Evolutionary conservation across 2,329 filamentous ascomycete species (phyloP).

Genomic region (Penicillium sp.): DNA sequence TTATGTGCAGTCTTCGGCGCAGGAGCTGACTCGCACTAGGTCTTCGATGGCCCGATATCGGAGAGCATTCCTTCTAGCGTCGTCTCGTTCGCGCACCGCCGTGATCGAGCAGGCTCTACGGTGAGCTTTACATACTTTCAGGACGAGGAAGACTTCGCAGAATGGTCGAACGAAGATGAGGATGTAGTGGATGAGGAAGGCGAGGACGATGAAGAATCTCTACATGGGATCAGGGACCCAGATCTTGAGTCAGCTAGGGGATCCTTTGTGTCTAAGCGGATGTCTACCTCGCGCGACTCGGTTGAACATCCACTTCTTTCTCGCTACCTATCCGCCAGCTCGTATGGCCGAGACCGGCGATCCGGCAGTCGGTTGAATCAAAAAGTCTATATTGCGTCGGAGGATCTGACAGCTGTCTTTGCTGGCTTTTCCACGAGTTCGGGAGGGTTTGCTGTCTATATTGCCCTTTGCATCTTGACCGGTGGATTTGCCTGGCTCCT

Average conservation of each 20-base stretch:
- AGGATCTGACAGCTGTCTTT: slow-evolving; percentile 88
- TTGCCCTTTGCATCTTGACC: slow-evolving; percentile 61
- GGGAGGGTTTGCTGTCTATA: slow-evolving; percentile 60
- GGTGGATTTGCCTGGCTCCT: slow-evolving; percentile 73
- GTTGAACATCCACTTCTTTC: slow-evolving; percentile 57
- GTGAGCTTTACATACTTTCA: slow-evolving; percentile 83
- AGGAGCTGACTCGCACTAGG: slow-evolving; percentile 31
- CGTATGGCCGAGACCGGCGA: slow-evolving; percentile 55
- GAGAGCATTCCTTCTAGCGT: slow-evolving; percentile 93
- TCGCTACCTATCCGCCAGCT: slow-evolving; percentile 61
- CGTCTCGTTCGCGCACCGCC: slow-evolving; percentile 81
- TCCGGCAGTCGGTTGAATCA: slow-evolving; percentile 63
- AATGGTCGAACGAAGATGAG: slow-evolving; percentile 48
- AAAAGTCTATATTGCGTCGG: slow-evolving; percentile 85
- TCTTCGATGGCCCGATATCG: slow-evolving; percentile 85
- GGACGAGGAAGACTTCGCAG: slow-evolving; percentile 55
- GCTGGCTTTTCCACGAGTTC: slow-evolving; percentile 77
- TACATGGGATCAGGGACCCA: slow-evolving; percentile 33
- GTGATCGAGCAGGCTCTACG: slow-evolving; percentile 69
- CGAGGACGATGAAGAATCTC: slow-evolving; percentile 37
- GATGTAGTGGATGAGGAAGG: slow-evolving; percentile 37
- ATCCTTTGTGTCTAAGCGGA: slow-evolving; percentile 27
- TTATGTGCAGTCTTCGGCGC: neutral
- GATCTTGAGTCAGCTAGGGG: slow-evolving; percentile 31
- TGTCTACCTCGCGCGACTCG: slow-evolving; percentile 37